A percentile compares a stretch with the other conserved stretches of the same genome.
Evolutionary conservation across 805 yeast genomes (phyloP).

Genomic region (Ogataea salicorniae): DNA sequence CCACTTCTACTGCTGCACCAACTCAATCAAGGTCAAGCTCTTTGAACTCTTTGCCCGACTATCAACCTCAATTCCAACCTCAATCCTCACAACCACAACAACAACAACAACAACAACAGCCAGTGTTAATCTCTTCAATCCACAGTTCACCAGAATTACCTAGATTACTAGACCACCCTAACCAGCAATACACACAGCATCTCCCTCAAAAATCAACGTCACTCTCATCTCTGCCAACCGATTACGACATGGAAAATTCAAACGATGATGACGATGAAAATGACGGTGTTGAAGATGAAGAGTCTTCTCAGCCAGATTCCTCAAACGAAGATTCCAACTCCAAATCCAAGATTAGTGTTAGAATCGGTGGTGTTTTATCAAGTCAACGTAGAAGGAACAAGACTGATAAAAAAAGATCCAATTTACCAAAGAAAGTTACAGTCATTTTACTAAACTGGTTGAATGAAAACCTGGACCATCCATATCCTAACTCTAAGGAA

Average conservation of each 20-base stretch:
- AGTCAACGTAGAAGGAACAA: background rate
- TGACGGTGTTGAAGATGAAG: conserved; percentile 1
- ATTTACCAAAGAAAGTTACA: conserved; percentile 57
- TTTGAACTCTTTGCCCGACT: conserved; percentile 11
- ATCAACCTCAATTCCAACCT: conserved; percentile 4
- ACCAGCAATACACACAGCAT: background rate
- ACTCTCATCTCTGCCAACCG: conserved; percentile 2
- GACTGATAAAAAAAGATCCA: conserved; percentile 36
- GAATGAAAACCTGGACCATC: conserved; percentile 51
- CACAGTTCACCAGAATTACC: background rate
- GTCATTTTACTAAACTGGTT: conserved; percentile 49
- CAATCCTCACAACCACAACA: background rate
- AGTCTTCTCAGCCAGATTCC: background rate
- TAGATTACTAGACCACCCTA: background rate
- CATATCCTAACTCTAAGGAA: conserved; percentile 55
- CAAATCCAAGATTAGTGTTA: background rate
- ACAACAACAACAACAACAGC: background rate
- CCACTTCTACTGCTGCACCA: conserved; percentile 9
- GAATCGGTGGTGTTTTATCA: background rate
- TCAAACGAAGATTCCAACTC: background rate
- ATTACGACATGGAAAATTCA: background rate
- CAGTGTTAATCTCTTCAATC: background rate
- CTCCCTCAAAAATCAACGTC: conserved; percentile 1
- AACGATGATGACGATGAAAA: background rate
- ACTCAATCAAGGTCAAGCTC: conserved; percentile 21